A percentile compares a stretch with the other conserved stretches of the same genome.
Conservation (phyloP, 2,329 filamentous ascomycete genomes). For the Alternaria incomplexa region DNA sequence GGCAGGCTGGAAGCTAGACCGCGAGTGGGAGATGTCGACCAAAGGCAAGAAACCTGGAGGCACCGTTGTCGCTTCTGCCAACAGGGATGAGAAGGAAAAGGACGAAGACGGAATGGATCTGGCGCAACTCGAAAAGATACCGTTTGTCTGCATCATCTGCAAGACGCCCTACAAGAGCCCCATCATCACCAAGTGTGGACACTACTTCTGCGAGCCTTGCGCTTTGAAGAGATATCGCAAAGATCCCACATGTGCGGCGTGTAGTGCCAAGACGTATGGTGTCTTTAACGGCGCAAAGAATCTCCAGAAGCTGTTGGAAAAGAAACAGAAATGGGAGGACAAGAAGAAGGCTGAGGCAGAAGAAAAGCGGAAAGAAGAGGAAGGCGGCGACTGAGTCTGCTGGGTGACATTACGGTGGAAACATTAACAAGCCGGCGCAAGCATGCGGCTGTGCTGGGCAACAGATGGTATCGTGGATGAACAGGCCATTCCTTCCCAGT, state of each 20-base stretch:
- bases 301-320: conserved; percentile 78
- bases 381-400: conserved; percentile 21
- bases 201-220: conserved; percentile 95
- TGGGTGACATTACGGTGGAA: not conserved
- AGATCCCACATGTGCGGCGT: conserved; percentile 85
- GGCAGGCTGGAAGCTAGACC: conserved; percentile 93
- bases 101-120: conserved; percentile 67
- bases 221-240: conserved; percentile 86
- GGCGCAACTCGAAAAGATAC: conserved; percentile 79
- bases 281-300: conserved; percentile 90
- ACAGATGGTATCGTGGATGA: not conserved
- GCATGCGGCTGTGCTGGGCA: not conserved
- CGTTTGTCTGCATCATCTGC: conserved; percentile 90
- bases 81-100: conserved; percentile 51
- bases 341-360: conserved; percentile 63
- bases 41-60: conserved; percentile 64
- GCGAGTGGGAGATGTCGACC: conserved; percentile 87
- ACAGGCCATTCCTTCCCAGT: not conserved
- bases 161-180: conserved; percentile 78
- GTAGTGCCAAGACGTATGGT: conserved; percentile 82
- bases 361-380: conserved; percentile 47
- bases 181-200: conserved; percentile 86
- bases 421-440: not conserved
- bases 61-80: conserved; percentile 63
- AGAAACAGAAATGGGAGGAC: conserved; percentile 68